These are phyloP conservation scores for Schizothecium vesticola DNA, from an alignment of 495 filamentous ascomycete genomes.

Conservation along the genomic window DNA sequence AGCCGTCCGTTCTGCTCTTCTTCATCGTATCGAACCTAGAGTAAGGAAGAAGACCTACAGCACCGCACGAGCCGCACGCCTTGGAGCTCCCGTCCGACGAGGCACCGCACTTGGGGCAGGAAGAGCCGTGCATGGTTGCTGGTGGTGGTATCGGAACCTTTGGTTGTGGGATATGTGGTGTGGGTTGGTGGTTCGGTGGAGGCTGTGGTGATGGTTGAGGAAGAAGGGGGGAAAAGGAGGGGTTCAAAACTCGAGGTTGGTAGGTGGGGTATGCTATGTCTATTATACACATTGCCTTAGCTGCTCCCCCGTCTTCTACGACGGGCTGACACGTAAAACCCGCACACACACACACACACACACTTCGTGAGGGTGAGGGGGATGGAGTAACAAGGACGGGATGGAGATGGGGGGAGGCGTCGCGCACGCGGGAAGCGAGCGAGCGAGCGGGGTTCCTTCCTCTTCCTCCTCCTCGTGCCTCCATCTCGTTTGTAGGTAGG, in stretches of 20 bases:
- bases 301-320: not conserved
- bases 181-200: not conserved
- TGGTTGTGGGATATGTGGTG: not conserved
- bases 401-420: not conserved
- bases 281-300: not conserved
- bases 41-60: constrained; percentile 34
- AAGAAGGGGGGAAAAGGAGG: not conserved
- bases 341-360: not conserved
- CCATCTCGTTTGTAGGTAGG: not conserved
- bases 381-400: not conserved
- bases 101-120: constrained; percentile 48
- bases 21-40: not conserved
- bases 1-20: not conserved
- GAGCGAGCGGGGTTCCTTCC: not conserved
- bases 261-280: not conserved
- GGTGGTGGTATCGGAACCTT: not conserved
- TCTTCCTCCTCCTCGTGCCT: not conserved
- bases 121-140: constrained; percentile 35
- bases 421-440: not conserved
- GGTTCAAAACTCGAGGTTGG: not conserved
- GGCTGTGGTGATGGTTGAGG: not conserved
- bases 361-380: not conserved
- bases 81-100: constrained; percentile 34
- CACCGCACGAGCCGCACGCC: constrained; percentile 45
- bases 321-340: not conserved